Base-by-base conservation (phyloP, 2,329 filamentous ascomycete genomes). In the Phaeophleospora eucalypticola region DNA sequence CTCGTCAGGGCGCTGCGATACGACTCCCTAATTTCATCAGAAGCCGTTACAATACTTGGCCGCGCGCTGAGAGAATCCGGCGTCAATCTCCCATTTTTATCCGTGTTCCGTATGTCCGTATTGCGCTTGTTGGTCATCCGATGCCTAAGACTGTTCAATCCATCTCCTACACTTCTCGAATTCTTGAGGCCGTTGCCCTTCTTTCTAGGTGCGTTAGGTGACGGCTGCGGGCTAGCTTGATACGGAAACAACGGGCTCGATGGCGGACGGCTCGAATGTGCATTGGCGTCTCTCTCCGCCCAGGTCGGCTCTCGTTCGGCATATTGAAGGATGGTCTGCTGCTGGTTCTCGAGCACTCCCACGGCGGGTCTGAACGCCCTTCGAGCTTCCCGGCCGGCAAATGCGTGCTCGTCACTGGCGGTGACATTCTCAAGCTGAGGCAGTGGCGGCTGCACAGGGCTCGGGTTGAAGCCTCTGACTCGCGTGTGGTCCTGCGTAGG, bases 1-100 rank as follows among this genome's bases (percentile, higher is more conserved):
- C 68, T 79, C 3, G 81, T 84, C 63, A 80, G 68, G 19, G 73
- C 77, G 3, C 81, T 84, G 44, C 80, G 75, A 53, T 79, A 75
- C 52, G 81, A 84, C 12, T 77, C 74, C 18, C 81, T 73, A 18
- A 76, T 64, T 49, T 76, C 67, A 21, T 58, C 53, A 6, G 29
- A 38, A 20, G 33, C 34, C 32, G 21, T 47, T 17, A 44, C 41
- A 3, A 53, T 21, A 34, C 36, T 44, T 33, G 51, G 47, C 32
- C 43, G 36, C 20, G 48, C 41, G 34, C 29, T 17, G 20, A 46
- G 27, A 17, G 38, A 42, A 15, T 56, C 49, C 19, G 53, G 53
- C 33, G 53, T 51, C 17, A 51, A 36, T 12, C 43, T 46, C 27
- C 45, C 47, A 16, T 46, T 52, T 16, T 39, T 21, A 24, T 48